These are phyloP conservation scores for Porcisia hertigi DNA, from an alignment of 208 protist genomes.

Conservation along the genomic window DNA sequence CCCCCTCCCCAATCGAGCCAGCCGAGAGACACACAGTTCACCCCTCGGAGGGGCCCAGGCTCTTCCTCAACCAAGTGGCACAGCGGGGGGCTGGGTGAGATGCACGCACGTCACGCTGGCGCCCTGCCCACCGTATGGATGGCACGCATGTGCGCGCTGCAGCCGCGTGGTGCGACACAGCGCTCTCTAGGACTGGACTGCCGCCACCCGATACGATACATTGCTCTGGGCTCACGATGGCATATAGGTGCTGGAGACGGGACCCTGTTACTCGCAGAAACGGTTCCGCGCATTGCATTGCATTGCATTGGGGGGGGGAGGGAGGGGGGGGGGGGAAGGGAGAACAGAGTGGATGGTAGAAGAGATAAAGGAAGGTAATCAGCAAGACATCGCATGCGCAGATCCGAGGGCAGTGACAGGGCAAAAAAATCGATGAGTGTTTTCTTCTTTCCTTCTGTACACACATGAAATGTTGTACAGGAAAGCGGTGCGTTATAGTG, in stretches of 20 bases:
- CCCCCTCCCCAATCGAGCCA: no score
- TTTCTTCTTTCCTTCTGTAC: not conserved
- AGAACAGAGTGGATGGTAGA: not conserved
- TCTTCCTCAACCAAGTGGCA: not conserved
- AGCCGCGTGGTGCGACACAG: not conserved
- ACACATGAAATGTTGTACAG: not conserved
- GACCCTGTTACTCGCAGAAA: not conserved
- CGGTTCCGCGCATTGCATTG: not conserved
- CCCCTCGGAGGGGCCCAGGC: not conserved
- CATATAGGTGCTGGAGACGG: not conserved
- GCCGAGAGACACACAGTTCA: no score
- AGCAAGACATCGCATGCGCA: not conserved
- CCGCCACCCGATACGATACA: not conserved
- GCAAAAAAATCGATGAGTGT: not conserved
- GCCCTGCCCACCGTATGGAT: not conserved
- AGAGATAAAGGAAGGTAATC: not conserved
- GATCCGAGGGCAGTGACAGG: not conserved
- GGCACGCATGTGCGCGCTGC: not conserved
- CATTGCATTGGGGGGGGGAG: not conserved
- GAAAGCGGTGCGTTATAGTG: no score
- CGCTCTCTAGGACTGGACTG: not conserved
- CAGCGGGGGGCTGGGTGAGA: not conserved
- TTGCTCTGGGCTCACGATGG: not conserved
- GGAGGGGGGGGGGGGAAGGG: not conserved
- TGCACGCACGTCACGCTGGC: not conserved